A percentile compares a stretch with the other conserved stretches of the same genome.
Evolutionary conservation across 1,139 yeast genomes (phyloP).

Genomic region (Geotrichum aggregatum): DNA sequence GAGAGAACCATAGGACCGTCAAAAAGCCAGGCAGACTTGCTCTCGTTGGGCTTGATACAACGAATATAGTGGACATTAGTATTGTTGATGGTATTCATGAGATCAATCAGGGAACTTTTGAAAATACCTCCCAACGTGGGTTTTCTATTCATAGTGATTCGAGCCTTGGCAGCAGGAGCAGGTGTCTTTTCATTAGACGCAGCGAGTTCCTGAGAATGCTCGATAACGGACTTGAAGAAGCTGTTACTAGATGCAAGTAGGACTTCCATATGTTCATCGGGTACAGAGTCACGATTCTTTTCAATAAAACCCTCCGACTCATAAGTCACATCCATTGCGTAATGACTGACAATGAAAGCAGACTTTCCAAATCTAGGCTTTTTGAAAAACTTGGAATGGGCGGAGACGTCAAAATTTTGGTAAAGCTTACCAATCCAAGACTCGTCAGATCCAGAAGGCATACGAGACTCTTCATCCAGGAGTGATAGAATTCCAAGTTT

Average conservation of each 20-base stretch:
- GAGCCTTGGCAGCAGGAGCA: slow-evolving; percentile 32
- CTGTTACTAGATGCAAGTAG: slow-evolving; percentile 64
- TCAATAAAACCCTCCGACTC: slow-evolving; percentile 94
- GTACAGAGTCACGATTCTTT: slow-evolving; percentile 94
- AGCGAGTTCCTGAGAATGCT: slow-evolving; percentile 60
- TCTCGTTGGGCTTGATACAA: slow-evolving; percentile 95
- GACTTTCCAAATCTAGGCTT: slow-evolving; percentile 94
- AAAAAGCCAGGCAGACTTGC: slow-evolving; percentile 92
- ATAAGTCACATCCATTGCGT: slow-evolving; percentile 90
- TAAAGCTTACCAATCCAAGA: slow-evolving; percentile 90
- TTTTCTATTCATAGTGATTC: slow-evolving; percentile 57
- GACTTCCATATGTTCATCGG: slow-evolving; percentile 89
- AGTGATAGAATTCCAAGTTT: slow-evolving; percentile 82
- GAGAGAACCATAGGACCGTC: slow-evolving; percentile 93
- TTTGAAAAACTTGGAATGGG: slow-evolving; percentile 74
- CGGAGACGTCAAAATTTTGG: slow-evolving; percentile 75
- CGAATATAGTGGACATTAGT: slow-evolving; percentile 96
- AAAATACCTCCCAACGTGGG: slow-evolving; percentile 95
- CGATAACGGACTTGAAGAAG: slow-evolving; percentile 60
- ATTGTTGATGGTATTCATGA: slow-evolving; percentile 87
- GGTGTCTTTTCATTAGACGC: slow-evolving; percentile 51
- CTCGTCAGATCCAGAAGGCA: slow-evolving; percentile 92
- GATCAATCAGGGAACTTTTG: slow-evolving; percentile 84
- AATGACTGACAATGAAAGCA: slow-evolving; percentile 85
- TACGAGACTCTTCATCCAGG: slow-evolving; percentile 90